These are phyloP conservation scores for Asclepias syriaca DNA, from an alignment of 257 asterid genomes.

Conservation along the genomic window DNA sequence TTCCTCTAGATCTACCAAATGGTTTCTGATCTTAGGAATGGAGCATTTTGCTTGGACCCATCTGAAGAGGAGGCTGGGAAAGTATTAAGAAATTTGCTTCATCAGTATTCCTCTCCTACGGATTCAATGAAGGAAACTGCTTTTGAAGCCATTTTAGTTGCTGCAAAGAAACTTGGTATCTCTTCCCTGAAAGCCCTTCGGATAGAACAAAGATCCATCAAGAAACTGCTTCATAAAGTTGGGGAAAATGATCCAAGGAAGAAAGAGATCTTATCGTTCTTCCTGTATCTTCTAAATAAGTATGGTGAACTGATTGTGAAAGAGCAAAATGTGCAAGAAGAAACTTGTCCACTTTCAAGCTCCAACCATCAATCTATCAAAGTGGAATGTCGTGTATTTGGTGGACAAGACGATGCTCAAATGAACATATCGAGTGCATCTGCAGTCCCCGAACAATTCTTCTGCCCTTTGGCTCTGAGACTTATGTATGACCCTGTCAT, in stretches of 20 bases:
- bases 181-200: conserved; percentile 57
- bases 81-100: conserved; percentile 56
- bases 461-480: conserved; percentile 70
- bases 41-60: conserved; percentile 65
- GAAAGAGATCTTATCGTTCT: conserved; percentile 51
- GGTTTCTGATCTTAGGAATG: conserved; percentile 50
- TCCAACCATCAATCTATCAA: conserved; percentile 27
- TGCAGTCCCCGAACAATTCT: conserved; percentile 58
- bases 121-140: conserved; percentile 45
- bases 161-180: conserved; percentile 46
- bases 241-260: conserved; percentile 42
- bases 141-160: conserved; percentile 44
- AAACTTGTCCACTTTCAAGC: conserved; percentile 23
- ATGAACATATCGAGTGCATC: conserved; percentile 30
- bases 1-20: conserved; percentile 62
- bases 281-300: conserved; percentile 49
- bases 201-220: conserved; percentile 69
- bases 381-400: conserved; percentile 32
- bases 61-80: conserved; percentile 74
- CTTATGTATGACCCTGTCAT: conserved; percentile 86
- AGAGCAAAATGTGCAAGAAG: conserved; percentile 30
- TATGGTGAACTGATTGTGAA: conserved; percentile 43
- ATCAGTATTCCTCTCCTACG: conserved; percentile 35
- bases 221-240: conserved; percentile 41
- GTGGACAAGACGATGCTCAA: conserved; percentile 30